Evolutionary conservation across 2,329 filamentous ascomycete species (phyloP).

Genomic region (Emmonsiellopsis sp.): DNA sequence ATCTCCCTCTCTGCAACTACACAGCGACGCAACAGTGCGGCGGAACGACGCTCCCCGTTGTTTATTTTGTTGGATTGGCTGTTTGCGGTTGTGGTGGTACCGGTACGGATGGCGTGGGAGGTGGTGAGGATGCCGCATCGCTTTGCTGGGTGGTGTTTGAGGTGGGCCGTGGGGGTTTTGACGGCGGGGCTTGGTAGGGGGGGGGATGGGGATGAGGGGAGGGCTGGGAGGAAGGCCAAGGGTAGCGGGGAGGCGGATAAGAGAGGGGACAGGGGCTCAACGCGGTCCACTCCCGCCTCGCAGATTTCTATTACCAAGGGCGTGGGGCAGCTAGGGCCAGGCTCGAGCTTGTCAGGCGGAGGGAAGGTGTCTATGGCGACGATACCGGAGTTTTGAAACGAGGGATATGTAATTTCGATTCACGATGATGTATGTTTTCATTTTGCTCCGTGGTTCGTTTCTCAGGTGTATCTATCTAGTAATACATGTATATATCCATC

Average conservation of each 20-base stretch:
- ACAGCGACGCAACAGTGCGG: conserved; percentile 13
- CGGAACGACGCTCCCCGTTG: conserved; percentile 14
- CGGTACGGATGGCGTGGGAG: conserved; percentile 19
- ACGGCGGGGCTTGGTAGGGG: not conserved
- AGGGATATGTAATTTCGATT: too few relatives aligned
- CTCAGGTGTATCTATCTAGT: too few relatives aligned
- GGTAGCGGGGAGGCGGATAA: not conserved
- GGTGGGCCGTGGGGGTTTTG: not conserved
- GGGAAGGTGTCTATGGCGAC: too few relatives aligned
- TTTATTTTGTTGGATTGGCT: conserved; percentile 26
- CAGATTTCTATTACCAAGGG: too few relatives aligned
- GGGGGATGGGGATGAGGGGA: not conserved
- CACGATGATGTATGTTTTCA: too few relatives aligned
- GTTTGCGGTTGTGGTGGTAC: conserved; percentile 26
- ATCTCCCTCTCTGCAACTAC: conserved; percentile 57
- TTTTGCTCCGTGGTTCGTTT: too few relatives aligned
- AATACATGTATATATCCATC: too few relatives aligned
- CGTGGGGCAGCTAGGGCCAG: not conserved
- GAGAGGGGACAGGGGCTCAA: not conserved
- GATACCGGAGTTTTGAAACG: too few relatives aligned
- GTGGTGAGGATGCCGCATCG: not conserved
- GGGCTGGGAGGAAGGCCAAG: not conserved
- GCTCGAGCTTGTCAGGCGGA: too few relatives aligned
- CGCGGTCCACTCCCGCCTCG: too few relatives aligned
- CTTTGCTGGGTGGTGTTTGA: not conserved